Evolutionary conservation across 345 rosid species (phyloP).

Genomic region (Brassica juncea): DNA sequence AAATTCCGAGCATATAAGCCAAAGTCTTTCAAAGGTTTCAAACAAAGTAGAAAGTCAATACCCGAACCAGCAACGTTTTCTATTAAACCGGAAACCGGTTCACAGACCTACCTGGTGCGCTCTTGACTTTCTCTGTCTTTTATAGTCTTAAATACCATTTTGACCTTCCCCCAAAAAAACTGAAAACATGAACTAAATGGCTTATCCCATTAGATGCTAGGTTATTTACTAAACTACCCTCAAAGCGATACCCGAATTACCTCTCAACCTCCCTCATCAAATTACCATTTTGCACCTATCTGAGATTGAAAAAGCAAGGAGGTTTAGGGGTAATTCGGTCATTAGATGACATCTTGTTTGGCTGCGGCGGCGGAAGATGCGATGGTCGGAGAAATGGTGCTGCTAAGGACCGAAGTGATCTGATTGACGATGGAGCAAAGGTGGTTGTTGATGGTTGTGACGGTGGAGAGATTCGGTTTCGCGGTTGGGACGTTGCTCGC

Average conservation of each 20-base stretch:
- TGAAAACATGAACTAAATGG: not conserved
- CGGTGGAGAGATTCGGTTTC: conserved; percentile 73
- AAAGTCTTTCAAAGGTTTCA: not conserved
- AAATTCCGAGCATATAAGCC: not conserved
- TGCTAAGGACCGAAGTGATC: conserved; percentile 56
- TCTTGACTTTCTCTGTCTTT: conserved; percentile 78
- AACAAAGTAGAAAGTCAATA: not conserved
- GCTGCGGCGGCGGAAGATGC: conserved; percentile 31
- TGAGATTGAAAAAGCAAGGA: conserved; percentile 25
- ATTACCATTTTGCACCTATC: not conserved
- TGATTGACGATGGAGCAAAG: conserved; percentile 70
- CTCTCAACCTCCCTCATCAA: conserved; percentile 30
- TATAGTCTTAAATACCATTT: not conserved
- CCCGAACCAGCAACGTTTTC: not conserved
- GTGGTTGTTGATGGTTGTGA: conserved; percentile 63
- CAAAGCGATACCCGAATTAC: conserved; percentile 33
- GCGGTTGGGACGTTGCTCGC: conserved; percentile 70
- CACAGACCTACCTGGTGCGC: conserved; percentile 60
- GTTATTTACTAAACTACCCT: conserved; percentile 37
- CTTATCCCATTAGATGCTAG: conserved; percentile 27
- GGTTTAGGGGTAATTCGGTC: conserved; percentile 51
- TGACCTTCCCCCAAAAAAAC: not conserved
- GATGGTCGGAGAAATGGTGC: conserved; percentile 19
- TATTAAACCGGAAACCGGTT: not conserved
- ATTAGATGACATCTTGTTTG: conserved; percentile 29